Base-by-base conservation (phyloP, 305 asterid genomes). In the Fraxinus dipetala region DNA sequence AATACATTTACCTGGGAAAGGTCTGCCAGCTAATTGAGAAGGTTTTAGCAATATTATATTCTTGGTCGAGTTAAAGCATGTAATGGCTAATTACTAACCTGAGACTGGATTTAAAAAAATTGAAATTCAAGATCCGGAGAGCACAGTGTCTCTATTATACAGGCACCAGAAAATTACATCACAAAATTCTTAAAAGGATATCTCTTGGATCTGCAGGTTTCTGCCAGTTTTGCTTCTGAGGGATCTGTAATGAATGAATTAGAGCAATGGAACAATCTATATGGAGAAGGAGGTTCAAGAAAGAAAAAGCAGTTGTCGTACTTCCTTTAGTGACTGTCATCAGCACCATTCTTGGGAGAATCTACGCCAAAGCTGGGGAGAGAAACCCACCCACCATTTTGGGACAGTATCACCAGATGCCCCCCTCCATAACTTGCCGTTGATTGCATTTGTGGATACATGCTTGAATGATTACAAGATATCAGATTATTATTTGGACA, bases 271-370 rank as follows among this genome's bases (percentile, higher is more conserved):
- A 95, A 95, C 78, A 97, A 93, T 30, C 91, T 91, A 2, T 95
- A 92, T 63, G 99, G 99, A 54, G 99, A 93, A 90, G 97, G 99
- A 34, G 99, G 99, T 77, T 92, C 98, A 28, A 90, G 99, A 86
- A 93, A 93, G 91, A 95, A 89, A 80, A 80, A 92, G 82, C 97
- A 93, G 85, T 81, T 95, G 18, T 83, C 97, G 11, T 95, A 95
- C 90, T 95, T 95, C 93, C 89, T 95, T 65, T 95, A 91, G 86
- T 40, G 86, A 69, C 28, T 16, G 31, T 76, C 75, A 6, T 77
- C 69, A 22, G 40, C 78, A 30, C 65, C 48, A 61, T 82, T 76
- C 79, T 48, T 13, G 30, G 35, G 65, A 78, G 30, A 54, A 70
- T 59, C 31, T 77, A 48, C 40, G n/a, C 5, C 31, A 75, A 74